Percentiles rank a stretch among this genome's conserved stretches.
phyloP scores from a whole-genome alignment of 106 monocot genomes.

The Apostasia ramifera region DNA sequence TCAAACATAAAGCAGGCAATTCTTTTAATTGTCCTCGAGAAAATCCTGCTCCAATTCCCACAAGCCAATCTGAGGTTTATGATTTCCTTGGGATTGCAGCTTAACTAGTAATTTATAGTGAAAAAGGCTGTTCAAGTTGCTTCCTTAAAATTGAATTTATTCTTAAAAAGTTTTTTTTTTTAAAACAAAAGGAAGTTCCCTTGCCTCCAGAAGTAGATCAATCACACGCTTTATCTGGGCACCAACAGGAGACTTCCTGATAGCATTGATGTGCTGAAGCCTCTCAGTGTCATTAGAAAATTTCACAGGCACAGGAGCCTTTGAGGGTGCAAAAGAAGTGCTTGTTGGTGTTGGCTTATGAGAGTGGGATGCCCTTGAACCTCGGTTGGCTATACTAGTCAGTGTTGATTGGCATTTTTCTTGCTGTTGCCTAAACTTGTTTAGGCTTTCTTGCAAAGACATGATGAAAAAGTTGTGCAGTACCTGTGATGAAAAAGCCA shows the following conservation, averaged over 20 bases:
- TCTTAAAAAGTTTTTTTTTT: background rate
- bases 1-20: too few species aligned
- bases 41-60: background rate
- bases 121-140: background rate
- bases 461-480: constrained; percentile 15
- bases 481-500: too few species aligned
- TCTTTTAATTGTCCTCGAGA: too few species aligned
- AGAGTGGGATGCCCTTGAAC: constrained; percentile 19
- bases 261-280: constrained; percentile 81
- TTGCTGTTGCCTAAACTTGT: constrained; percentile 81
- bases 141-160: background rate
- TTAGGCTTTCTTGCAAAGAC: constrained; percentile 78
- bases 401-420: constrained; percentile 81
- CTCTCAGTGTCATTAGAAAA: constrained; percentile 94
- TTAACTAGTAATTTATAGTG: background rate
- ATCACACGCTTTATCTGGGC: constrained; percentile 90
- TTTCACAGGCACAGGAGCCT: constrained; percentile 38
- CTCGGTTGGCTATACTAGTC: constrained; percentile 44
- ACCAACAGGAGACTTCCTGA: constrained; percentile 84
- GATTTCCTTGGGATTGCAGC: background rate
- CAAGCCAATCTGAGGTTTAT: background rate
- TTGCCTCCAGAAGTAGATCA: constrained; percentile 70
- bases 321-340: constrained; percentile 23
- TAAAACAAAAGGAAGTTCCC: background rate
- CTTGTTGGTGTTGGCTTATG: constrained; percentile 16